A percentile compares a stretch with the other conserved stretches of the same genome.
Evolutionary conservation across 2,329 filamentous ascomycete species (phyloP).

Genomic region (Cordyceps tenuipes): DNA sequence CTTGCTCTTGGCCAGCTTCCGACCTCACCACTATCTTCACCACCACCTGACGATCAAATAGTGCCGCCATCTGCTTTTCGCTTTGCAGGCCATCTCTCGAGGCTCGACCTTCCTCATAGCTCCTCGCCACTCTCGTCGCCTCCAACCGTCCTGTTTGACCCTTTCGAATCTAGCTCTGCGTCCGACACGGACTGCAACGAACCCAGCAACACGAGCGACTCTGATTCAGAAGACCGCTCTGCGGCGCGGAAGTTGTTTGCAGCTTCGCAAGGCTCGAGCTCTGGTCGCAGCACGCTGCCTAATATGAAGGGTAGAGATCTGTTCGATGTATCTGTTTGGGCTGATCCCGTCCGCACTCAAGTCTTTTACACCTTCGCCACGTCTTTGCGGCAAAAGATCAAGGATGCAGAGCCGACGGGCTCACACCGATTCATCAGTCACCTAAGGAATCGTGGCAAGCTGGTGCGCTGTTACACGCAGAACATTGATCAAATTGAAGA

Average conservation of each 20-base stretch:
- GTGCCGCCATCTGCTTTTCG: conserved; percentile 20
- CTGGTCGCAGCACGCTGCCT: conserved; percentile 33
- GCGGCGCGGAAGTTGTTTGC: conserved; percentile 31
- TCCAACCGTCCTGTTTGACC: conserved; percentile 44
- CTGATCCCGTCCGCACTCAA: conserved; percentile 57
- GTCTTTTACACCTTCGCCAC: conserved; percentile 68
- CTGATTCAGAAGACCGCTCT: conserved; percentile 37
- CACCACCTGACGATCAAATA: conserved; percentile 25
- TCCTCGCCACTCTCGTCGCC: conserved; percentile 53
- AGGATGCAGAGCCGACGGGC: conserved; percentile 52
- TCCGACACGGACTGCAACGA: conserved; percentile 28
- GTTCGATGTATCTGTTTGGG: conserved; percentile 64
- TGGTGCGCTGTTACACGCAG: conserved; percentile 66
- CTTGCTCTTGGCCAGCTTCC: conserved; percentile 17
- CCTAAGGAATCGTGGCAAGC: conserved; percentile 56
- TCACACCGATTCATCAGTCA: conserved; percentile 63
- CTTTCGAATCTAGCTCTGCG: conserved; percentile 32
- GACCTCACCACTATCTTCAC: conserved; percentile 32
- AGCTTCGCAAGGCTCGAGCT: conserved; percentile 31
- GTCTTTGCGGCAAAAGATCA: conserved; percentile 55
- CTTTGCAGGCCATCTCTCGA: conserved; percentile 16
- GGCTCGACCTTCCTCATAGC: conserved; percentile 22
- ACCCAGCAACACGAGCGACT: conserved; percentile 32
- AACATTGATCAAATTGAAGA: conserved; percentile 69
- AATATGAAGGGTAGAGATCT: conserved; percentile 64